Evolutionary conservation across 805 yeast genomes (phyloP).

Genomic region (Saccharomycopsis amapae): DNA sequence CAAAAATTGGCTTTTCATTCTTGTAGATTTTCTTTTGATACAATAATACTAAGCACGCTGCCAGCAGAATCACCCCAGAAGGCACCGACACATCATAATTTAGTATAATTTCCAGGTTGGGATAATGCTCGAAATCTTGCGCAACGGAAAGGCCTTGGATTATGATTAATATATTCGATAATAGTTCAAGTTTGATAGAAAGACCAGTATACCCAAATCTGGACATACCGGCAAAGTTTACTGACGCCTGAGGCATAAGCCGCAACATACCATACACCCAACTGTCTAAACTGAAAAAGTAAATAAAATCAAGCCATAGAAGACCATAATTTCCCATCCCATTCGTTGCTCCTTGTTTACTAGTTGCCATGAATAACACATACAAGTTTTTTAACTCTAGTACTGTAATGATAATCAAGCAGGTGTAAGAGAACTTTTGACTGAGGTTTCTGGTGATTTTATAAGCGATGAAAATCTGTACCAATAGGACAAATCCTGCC

Average conservation of each 20-base stretch:
- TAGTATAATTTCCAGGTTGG: neutral
- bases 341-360: no score
- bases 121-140: neutral
- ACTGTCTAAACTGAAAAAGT: conserved; percentile 1
- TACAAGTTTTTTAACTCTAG: neutral
- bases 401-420: neutral
- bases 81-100: neutral
- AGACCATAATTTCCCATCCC: conserved; percentile 3
- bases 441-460: neutral
- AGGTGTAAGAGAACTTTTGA: neutral
- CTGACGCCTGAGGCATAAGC: conserved; percentile 6
- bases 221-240: neutral
- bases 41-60: neutral
- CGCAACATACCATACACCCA: neutral
- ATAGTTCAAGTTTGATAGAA: neutral
- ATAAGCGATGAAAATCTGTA: neutral
- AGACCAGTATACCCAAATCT: neutral
- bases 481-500: neutral
- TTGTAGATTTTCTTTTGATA: neutral
- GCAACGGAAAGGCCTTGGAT: neutral
- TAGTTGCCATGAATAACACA: neutral
- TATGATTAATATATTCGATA: neutral
- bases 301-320: conserved; percentile 7
- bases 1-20: neutral
- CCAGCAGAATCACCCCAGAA: neutral